These are phyloP conservation scores for Fraxinus albicans DNA, from an alignment of 305 asterid species.

Conservation along the genomic window DNA sequence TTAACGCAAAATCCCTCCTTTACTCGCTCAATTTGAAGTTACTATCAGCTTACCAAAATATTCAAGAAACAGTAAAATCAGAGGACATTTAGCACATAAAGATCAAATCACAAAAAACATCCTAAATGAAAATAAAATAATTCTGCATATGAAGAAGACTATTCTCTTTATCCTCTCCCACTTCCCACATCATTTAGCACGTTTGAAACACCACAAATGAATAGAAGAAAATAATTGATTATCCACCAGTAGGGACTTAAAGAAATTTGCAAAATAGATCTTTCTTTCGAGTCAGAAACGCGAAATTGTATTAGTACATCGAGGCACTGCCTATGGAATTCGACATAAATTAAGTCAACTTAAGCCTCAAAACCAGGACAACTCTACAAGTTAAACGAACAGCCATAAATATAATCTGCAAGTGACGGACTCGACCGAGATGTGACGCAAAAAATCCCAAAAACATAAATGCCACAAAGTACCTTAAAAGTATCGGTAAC, in stretches of 20 bases:
- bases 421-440: constrained; percentile 22
- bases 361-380: constrained; percentile 39
- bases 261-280: neutral
- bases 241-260: neutral
- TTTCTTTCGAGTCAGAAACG: constrained; percentile 9
- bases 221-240: neutral
- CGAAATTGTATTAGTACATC: constrained; percentile 19
- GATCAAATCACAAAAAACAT: neutral
- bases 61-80: neutral
- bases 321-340: constrained; percentile 34
- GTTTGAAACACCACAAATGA: neutral
- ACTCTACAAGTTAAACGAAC: constrained; percentile 41
- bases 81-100: no score
- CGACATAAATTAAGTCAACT: constrained; percentile 32
- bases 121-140: neutral
- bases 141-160: neutral
- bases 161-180: neutral
- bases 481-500: constrained; percentile 32
- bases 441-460: constrained; percentile 13
- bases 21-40: neutral
- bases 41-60: neutral
- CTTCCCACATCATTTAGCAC: neutral
- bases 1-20: neutral
- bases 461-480: constrained; percentile 32
- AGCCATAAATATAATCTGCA: constrained; percentile 30